Evolutionary conservation across 345 rosid genomes (phyloP).

Genomic region (Salix viminalis): DNA sequence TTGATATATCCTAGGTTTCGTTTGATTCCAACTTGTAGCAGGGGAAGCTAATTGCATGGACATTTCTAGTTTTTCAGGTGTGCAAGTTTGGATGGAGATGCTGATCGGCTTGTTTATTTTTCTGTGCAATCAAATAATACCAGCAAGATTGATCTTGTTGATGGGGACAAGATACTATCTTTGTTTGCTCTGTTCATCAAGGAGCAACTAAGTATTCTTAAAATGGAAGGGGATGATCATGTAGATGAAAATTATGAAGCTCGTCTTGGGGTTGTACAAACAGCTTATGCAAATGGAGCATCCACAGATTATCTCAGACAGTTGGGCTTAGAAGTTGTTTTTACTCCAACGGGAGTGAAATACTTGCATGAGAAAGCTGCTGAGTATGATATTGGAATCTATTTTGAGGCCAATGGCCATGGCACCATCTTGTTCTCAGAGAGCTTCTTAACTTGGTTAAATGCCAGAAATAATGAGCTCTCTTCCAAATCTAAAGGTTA

Average conservation of each 20-base stretch:
- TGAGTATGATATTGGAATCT: conserved; percentile 79
- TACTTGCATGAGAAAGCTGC: conserved; percentile 79
- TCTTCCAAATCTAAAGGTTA: conserved; percentile 47
- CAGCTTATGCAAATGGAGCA: conserved; percentile 97
- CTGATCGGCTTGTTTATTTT: conserved; percentile 83
- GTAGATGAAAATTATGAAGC: conserved; percentile 27
- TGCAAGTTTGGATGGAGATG: conserved; percentile 97
- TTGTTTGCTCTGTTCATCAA: conserved; percentile 78
- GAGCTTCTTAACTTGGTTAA: conserved; percentile 50
- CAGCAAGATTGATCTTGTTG: conserved; percentile 61
- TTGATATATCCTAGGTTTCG: not conserved
- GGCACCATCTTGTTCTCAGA: conserved; percentile 88
- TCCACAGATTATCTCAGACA: conserved; percentile 66
- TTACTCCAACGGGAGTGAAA: conserved; percentile 88
- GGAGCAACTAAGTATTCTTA: conserved; percentile 59
- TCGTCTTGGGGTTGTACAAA: conserved; percentile 75
- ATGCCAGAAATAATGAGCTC: conserved; percentile 41
- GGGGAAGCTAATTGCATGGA: conserved; percentile 24
- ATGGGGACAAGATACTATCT: conserved; percentile 87
- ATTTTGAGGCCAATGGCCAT: conserved; percentile 97
- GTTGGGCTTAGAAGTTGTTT: conserved; percentile 62
- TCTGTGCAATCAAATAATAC: conserved; percentile 33
- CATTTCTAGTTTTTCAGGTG: conserved; percentile 61
- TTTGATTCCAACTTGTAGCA: not conserved
- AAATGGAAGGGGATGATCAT: conserved; percentile 24